These are phyloP conservation scores for Rhododendron molle DNA, from an alignment of 148 eudicot genomes.

Conservation along the genomic window DNA sequence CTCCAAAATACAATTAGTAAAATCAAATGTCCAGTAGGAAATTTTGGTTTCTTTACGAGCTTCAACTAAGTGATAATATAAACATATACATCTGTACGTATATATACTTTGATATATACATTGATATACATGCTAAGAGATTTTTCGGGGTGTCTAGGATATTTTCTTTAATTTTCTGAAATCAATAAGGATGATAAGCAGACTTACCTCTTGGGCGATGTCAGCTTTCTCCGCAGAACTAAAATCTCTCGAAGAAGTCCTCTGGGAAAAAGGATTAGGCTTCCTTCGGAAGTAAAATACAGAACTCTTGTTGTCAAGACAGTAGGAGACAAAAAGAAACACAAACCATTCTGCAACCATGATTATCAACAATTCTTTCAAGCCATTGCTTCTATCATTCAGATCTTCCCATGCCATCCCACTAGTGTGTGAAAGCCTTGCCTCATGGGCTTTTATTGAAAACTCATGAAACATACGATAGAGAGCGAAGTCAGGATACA, in stretches of 20 bases:
- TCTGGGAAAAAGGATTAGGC: slow-evolving; percentile 27
- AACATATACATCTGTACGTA: too few species aligned
- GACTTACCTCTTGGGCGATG: slow-evolving; percentile 71
- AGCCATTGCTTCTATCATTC: slow-evolving; percentile 56
- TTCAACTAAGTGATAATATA: too few species aligned
- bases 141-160: not conserved
- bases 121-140: too few species aligned
- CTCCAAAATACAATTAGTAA: too few species aligned
- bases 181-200: not conserved
- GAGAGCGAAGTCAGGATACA: slow-evolving; percentile 80
- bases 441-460: slow-evolving; percentile 51
- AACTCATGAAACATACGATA: slow-evolving; percentile 75
- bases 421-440: slow-evolving; percentile 35
- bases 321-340: slow-evolving; percentile 57
- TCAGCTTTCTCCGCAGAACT: slow-evolving; percentile 67
- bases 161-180: not conserved
- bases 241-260: slow-evolving; percentile 36
- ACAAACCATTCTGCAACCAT: slow-evolving; percentile 74
- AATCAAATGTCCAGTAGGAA: too few species aligned
- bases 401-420: slow-evolving; percentile 84
- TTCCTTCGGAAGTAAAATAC: slow-evolving; percentile 48
- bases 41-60: too few species aligned
- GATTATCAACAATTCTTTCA: slow-evolving; percentile 63
- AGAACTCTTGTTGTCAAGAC: slow-evolving; percentile 56
- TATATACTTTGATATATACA: too few species aligned